These are phyloP conservation scores for Chalaropsis ovoidea DNA, from an alignment of 2,329 filamentous ascomycete genomes.

Conservation along the genomic window DNA sequence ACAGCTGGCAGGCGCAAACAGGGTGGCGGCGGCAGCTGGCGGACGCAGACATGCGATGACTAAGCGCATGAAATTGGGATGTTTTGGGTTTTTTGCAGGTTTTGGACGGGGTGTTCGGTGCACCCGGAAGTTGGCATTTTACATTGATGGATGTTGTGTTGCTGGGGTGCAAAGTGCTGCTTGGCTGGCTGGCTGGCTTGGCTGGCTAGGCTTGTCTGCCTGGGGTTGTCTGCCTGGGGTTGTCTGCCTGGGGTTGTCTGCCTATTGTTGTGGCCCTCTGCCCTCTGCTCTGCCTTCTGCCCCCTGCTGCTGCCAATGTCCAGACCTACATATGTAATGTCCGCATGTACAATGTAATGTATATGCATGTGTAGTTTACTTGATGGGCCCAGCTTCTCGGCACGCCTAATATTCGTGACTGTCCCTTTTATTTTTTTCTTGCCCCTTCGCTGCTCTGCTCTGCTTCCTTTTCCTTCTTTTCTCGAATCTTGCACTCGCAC, in stretches of 20 bases:
- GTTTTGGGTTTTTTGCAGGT: no score
- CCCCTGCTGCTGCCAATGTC: no score
- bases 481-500: background rate
- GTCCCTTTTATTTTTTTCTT: slow-evolving; percentile 10
- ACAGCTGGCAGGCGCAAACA: no score
- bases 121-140: slow-evolving; percentile 10
- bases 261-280: no score
- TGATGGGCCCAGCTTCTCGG: slow-evolving; percentile 2
- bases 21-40: no score
- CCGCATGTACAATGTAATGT: background rate
- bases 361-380: background rate
- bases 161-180: background rate
- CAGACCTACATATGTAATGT: background rate
- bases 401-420: background rate
- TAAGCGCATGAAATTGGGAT: background rate
- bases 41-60: no score
- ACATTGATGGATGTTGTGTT: slow-evolving; percentile 1
- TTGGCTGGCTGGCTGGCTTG: no score
- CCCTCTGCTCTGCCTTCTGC: no score
- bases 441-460: background rate
- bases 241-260: no score
- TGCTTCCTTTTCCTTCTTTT: background rate
- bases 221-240: no score
- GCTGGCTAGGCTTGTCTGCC: background rate
- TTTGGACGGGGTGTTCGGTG: slow-evolving; percentile 16